These are phyloP conservation scores for Coemansia sp. DNA, from an alignment of 192 early-diverging fungal genomes.

Conservation along the genomic window DNA sequence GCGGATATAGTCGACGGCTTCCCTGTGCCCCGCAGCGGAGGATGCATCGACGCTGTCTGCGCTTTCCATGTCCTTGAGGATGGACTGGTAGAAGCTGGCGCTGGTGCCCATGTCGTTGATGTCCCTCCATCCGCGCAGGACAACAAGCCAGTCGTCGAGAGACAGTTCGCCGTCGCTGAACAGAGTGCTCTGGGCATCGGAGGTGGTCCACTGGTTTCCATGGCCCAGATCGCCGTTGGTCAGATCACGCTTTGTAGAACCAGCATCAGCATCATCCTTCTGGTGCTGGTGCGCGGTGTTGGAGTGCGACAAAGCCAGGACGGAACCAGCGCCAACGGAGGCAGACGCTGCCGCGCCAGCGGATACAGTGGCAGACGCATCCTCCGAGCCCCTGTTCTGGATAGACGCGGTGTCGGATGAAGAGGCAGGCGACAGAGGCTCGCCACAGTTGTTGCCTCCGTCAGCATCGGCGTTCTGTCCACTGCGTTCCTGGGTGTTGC, in stretches of 20 bases:
- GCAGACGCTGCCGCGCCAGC: constrained; percentile 1
- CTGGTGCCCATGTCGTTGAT: constrained; percentile 33
- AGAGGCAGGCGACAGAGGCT: constrained; percentile 21
- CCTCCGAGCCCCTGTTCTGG: constrained; percentile 18
- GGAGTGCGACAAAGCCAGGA: constrained; percentile 18
- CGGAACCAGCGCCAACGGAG: constrained; percentile 1
- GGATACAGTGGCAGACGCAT: constrained; percentile 10
- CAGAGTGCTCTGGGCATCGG: background rate
- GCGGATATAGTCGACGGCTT: constrained; percentile 23
- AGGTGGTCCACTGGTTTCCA: background rate
- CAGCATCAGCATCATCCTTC: constrained; percentile 21
- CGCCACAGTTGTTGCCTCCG: constrained; percentile 4
- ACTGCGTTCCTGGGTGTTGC: constrained; percentile 2
- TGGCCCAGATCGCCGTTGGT: constrained; percentile 8
- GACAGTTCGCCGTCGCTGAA: constrained; percentile 28
- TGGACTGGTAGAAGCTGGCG: constrained; percentile 36
- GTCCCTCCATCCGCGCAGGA: constrained; percentile 47
- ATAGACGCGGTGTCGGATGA: constrained; percentile 43
- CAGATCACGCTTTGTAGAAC: background rate
- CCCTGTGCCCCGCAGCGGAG: constrained; percentile 8
- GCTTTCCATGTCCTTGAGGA: constrained; percentile 38
- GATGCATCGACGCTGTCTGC: background rate
- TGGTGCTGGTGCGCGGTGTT: constrained; percentile 30
- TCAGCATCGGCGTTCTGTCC: constrained; percentile 9
- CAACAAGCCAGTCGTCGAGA: constrained; percentile 49